These are phyloP conservation scores for Annulohypoxylon moriforme DNA, from an alignment of 495 filamentous ascomycete species.

Conservation along the genomic window DNA sequence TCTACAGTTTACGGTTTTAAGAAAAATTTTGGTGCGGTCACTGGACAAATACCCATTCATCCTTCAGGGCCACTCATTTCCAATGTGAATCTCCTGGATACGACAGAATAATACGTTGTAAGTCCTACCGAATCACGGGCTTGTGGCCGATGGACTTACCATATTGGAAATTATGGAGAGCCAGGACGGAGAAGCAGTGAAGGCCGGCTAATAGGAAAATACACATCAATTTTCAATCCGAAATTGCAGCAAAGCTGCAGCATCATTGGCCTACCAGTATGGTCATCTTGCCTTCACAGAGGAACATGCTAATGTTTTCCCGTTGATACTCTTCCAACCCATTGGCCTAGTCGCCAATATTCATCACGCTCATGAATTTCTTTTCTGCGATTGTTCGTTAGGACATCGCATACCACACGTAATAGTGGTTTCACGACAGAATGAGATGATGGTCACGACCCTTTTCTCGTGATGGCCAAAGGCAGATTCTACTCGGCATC, in stretches of 20 bases:
- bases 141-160: constrained; percentile 23
- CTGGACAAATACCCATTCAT: constrained; percentile 10
- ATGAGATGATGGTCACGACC: background rate
- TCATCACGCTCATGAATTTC: background rate
- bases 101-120: constrained; percentile 19
- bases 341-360: constrained; percentile 7
- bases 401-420: constrained; percentile 14
- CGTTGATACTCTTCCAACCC: background rate
- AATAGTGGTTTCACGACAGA: constrained; percentile 8
- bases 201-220: background rate
- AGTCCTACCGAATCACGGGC: constrained; percentile 25
- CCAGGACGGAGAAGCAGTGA: constrained; percentile 10
- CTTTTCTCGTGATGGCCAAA: constrained; percentile 12
- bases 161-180: constrained; percentile 24
- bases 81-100: constrained; percentile 37
- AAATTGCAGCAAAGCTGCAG: background rate
- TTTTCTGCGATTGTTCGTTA: constrained; percentile 19
- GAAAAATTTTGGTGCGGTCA: constrained; percentile 33
- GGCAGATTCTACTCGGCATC: constrained; percentile 1
- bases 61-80: constrained; percentile 7
- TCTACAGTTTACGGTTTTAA: constrained; percentile 6
- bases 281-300: background rate
- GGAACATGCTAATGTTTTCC: constrained; percentile 1
- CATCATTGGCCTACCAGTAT: background rate
- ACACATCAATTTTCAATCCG: background rate